Evolutionary conservation across 78 protist species (phyloP).

Genomic region (Speleostelium caveatum): DNA sequence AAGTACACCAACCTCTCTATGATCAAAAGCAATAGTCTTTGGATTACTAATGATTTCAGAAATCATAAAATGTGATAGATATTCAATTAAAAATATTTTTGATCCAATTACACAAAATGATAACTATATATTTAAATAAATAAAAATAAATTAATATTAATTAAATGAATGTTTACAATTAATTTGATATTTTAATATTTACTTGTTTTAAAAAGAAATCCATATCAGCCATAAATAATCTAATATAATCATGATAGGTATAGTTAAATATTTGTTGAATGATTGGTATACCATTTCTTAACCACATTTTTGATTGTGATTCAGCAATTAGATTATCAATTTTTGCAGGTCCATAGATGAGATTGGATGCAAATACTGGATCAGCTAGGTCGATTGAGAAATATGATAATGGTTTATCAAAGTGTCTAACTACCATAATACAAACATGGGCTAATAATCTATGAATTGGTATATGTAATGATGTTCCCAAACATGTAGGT

Average conservation of each 20-base stretch:
- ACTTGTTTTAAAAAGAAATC: constrained; percentile 30
- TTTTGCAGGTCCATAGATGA: constrained; percentile 10
- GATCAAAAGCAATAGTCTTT: background rate
- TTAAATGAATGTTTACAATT: too few species aligned
- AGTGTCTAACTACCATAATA: background rate
- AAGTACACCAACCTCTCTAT: constrained; percentile 8
- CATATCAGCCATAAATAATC: background rate
- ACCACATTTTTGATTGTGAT: constrained; percentile 14
- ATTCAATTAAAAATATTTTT: background rate
- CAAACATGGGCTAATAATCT: background rate
- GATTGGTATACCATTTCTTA: constrained; percentile 29
- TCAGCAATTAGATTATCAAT: constrained; percentile 45
- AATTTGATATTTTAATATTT: background rate
- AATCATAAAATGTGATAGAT: background rate
- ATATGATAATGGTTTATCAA: background rate
- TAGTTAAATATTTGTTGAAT: constrained; percentile 2
- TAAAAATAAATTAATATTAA: too few species aligned
- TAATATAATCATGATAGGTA: background rate
- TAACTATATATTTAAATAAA: background rate
- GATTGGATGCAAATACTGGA: background rate
- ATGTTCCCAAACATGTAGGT: background rate
- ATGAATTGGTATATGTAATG: constrained; percentile 31
- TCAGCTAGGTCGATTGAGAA: background rate
- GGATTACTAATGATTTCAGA: background rate
- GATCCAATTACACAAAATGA: background rate